Conservation (phyloP, 345 rosid genomes). For the Populus pruinosa region DNA sequence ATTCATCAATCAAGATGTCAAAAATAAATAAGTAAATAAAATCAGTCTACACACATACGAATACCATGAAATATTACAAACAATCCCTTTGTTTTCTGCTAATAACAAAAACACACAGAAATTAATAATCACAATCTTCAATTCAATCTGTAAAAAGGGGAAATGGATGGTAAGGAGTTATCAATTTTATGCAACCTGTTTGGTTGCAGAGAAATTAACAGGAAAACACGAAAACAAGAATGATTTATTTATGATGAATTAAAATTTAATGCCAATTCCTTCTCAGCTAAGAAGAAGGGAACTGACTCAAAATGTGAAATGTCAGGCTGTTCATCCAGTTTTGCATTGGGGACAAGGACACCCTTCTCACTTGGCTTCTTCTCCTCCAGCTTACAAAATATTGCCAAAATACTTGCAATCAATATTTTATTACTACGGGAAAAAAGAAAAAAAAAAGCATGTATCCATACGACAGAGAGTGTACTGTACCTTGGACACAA, state of each 20-base stretch:
- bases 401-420: background rate
- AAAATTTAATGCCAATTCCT: background rate
- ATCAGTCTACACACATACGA: background rate
- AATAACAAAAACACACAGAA: too few species aligned
- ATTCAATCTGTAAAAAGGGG: background rate
- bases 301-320: constrained; percentile 15
- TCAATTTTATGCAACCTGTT: background rate
- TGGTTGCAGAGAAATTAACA: background rate
- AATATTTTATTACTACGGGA: too few species aligned
- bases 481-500: background rate
- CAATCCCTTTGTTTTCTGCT: background rate
- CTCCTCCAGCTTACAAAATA: constrained; percentile 1
- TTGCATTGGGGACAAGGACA: background rate
- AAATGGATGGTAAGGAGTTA: background rate
- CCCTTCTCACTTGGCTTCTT: background rate
- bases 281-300: background rate
- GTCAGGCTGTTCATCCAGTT: background rate
- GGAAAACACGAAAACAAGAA: background rate
- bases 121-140: background rate
- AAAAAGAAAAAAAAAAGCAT: too few species aligned
- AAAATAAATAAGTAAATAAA: too few species aligned
- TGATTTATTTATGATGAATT: background rate
- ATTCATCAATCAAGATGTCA: background rate
- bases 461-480: too few species aligned
- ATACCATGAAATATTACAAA: background rate